A percentile compares a stretch with the other conserved stretches of the same genome.
phyloP scores from a whole-genome alignment of 768 basidiomycete species.

The Chalciporus chontae region DNA sequence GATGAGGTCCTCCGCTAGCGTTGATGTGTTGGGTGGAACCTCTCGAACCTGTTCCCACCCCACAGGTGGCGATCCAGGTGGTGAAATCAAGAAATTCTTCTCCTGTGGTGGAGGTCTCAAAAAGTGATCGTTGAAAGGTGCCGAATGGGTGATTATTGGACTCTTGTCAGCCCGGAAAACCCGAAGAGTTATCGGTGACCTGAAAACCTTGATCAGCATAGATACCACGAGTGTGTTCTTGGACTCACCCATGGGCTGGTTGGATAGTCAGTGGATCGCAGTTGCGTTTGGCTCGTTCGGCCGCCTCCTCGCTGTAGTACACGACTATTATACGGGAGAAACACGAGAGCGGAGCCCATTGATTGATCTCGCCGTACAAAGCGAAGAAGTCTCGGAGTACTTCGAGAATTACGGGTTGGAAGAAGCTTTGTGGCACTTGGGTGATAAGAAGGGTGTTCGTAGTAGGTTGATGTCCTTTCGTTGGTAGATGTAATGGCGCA shows the following conservation, averaged over 20 bases:
- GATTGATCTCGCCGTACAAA: slow-evolving; percentile 75
- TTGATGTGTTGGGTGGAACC: slow-evolving; percentile 80
- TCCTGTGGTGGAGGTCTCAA: slow-evolving; percentile 76
- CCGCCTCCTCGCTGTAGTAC: slow-evolving; percentile 59
- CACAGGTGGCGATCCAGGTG: slow-evolving; percentile 94
- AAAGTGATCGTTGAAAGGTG: slow-evolving; percentile 25
- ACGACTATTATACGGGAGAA: slow-evolving; percentile 85
- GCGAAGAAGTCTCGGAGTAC: slow-evolving; percentile 72
- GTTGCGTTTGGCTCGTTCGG: slow-evolving; percentile 61
- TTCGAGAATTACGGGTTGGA: slow-evolving; percentile 63
- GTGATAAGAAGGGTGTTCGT: slow-evolving; percentile 90
- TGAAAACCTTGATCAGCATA: slow-evolving; percentile 26
- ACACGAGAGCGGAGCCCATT: slow-evolving; percentile 84
- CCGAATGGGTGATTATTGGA: slow-evolving; percentile 44
- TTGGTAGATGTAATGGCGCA: neutral
- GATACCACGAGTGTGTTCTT: slow-evolving; percentile 5
- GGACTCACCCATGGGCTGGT: slow-evolving; percentile 48
- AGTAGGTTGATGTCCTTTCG: slow-evolving; percentile 37
- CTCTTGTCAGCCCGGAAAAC: slow-evolving; percentile 75
- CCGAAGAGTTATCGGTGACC: slow-evolving; percentile 50
- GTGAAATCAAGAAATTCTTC: slow-evolving; percentile 97
- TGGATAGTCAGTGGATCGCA: slow-evolving; percentile 65
- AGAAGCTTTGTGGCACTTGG: slow-evolving; percentile 71
- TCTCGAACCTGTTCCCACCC: slow-evolving; percentile 94
- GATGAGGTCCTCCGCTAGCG: slow-evolving; percentile 87